Base-by-base conservation (phyloP, 163 green algal species). In the Chloroidium sp. region DNA sequence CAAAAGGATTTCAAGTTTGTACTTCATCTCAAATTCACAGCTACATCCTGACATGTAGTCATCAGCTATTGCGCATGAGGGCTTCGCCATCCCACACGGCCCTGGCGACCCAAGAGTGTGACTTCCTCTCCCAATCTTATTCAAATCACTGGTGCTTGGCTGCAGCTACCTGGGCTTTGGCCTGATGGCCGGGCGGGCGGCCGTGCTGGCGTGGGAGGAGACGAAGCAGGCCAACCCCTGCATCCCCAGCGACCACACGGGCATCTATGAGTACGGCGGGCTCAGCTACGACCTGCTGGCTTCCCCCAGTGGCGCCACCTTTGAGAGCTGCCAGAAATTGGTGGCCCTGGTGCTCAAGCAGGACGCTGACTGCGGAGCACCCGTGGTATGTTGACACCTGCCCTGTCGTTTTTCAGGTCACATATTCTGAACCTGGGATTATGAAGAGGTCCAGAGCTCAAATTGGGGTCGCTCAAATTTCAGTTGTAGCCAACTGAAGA, bases 161-260 rank as follows among this genome's bases (percentile, higher is more conserved):
- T 84, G 81, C 88, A 97, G 92, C 81, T 98, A 98, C 83, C 87
- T 99, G 62, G 94, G 94, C 6, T 98, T 94, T 86, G 96, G 96
- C 10, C 87, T 99, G 62, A 98, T 98, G 95, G 95, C 95, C 1
- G 94, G 87, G 1, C 88, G 96, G 0, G 93, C 93, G 57, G 93
- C 91, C 36, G 87, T 98, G 59, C 91, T 98, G 58, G 64, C 72
- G 1, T 83, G 84, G 78, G 76, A 85, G 68, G 84, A 85, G 12
- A 85, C 88, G 6, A 82, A 77, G 14, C 78, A 76, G 1, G 83
- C 79, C 80, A 88, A 94, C 84, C 88, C 91, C 10, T 97, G 92
- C 89, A 90, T 96, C 61, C 84, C 83, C 2, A 85, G 78, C 61
- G 90, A 85, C 69, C 82, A 91, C 85, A 62, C 72, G 10, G 79